These are phyloP conservation scores for Cytospora chrysosperma DNA, from an alignment of 2,329 filamentous ascomycete species.

Conservation along the genomic window DNA sequence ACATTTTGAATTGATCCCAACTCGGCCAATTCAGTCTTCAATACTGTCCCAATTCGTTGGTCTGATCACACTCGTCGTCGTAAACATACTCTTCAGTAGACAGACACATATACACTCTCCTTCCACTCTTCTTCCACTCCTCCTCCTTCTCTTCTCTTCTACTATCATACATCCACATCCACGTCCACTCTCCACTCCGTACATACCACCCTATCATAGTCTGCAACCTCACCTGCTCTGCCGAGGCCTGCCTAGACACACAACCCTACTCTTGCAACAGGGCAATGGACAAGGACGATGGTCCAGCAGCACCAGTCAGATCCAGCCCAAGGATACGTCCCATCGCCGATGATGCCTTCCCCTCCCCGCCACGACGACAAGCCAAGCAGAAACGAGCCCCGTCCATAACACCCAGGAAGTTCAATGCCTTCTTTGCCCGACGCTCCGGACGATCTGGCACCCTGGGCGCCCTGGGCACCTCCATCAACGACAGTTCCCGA, in stretches of 20 bases:
- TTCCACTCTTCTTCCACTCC: neutral
- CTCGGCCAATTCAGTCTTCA: neutral
- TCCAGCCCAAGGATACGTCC: conserved; percentile 18
- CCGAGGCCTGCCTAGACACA: neutral
- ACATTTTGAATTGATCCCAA: too few species aligned
- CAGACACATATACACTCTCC: neutral
- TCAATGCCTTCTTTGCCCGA: conserved; percentile 53
- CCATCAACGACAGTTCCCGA: conserved; percentile 20
- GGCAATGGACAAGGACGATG: conserved; percentile 28
- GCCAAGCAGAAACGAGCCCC: conserved; percentile 49
- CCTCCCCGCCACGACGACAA: conserved; percentile 31
- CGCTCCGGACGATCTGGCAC: conserved; percentile 34
- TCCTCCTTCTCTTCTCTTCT: neutral
- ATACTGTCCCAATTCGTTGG: too few species aligned
- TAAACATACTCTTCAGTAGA: too few species aligned
- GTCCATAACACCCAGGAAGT: conserved; percentile 55
- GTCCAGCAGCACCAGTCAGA: conserved; percentile 11
- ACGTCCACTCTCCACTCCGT: too few species aligned
- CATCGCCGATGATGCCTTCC: conserved; percentile 27
- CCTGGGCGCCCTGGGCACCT: conserved; percentile 14
- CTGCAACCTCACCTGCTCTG: neutral
- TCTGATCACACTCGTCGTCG: too few species aligned
- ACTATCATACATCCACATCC: neutral
- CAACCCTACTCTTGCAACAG: neutral
- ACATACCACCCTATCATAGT: neutral